Percentiles rank a stretch among this genome's conserved stretches.
phyloP scores from a whole-genome alignment of 805 yeast species.

The Lipomyces kockii region DNA sequence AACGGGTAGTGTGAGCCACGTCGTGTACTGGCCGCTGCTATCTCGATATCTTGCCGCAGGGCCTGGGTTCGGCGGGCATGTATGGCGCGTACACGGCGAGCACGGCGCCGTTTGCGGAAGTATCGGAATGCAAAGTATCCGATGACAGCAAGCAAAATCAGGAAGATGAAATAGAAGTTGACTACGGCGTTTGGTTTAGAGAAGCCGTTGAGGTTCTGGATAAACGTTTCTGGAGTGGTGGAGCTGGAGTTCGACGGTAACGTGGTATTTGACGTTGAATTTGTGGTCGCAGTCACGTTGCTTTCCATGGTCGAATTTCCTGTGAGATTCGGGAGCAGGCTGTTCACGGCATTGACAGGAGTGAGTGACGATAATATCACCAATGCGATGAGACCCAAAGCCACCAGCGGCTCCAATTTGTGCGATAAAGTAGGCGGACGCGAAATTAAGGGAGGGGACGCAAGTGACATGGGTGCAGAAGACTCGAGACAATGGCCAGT shows the following conservation, averaged over 20 bases:
- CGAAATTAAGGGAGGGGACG: not conserved
- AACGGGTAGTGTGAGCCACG: conserved; percentile 3
- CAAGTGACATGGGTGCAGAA: not conserved
- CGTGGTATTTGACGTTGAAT: conserved; percentile 12
- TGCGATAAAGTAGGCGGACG: not conserved
- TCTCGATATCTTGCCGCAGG: conserved; percentile 29
- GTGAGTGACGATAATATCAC: not conserved
- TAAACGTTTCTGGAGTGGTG: conserved; percentile 20
- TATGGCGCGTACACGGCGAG: not conserved
- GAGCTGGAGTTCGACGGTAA: conserved; percentile 8
- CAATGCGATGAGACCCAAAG: not conserved
- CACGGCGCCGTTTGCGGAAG: conserved; percentile 22
- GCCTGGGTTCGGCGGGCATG: conserved; percentile 20
- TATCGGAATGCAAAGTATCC: conserved; percentile 27
- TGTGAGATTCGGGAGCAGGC: not conserved
- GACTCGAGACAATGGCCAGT: not conserved
- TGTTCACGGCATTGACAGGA: conserved; percentile 1
- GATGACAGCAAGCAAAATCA: conserved; percentile 22
- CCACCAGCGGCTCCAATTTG: not conserved
- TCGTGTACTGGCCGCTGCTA: not conserved
- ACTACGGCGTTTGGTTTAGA: conserved; percentile 29
- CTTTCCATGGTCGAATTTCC: not conserved
- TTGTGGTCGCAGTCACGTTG: conserved; percentile 15
- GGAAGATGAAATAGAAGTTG: conserved; percentile 32
- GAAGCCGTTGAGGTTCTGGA: conserved; percentile 22